A percentile compares a stretch with the other conserved stretches of the same genome.
These are phyloP conservation scores for Tuber aestivum DNA, from an alignment of 495 filamentous ascomycete genomes.

Conservation along the genomic window DNA sequence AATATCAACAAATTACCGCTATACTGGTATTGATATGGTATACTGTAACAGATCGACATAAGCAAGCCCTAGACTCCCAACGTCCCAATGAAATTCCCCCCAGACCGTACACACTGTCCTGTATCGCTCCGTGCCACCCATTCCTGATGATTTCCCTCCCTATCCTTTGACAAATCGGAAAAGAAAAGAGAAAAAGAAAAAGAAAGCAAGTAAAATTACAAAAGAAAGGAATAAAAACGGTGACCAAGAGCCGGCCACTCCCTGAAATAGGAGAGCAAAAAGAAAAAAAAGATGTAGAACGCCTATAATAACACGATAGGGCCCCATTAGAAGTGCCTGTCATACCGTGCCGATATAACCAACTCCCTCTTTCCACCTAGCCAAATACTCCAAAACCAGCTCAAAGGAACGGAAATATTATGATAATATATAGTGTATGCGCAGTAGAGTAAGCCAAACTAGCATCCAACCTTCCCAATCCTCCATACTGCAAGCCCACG, in stretches of 20 bases:
- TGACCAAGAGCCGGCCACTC: neutral
- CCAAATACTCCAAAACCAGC: neutral
- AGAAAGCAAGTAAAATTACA: neutral
- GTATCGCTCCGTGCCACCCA: neutral
- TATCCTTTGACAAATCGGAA: neutral
- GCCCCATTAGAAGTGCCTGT: neutral
- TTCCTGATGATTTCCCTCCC: neutral
- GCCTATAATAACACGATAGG: neutral
- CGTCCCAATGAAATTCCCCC: neutral
- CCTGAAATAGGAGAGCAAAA: neutral
- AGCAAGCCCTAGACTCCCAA: conserved; percentile 1
- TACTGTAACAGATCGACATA: neutral
- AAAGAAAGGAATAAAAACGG: neutral
- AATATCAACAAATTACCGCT: conserved; percentile 8
- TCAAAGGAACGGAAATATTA: neutral
- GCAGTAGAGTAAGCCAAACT: neutral
- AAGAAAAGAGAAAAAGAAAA: neutral
- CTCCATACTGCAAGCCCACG: conserved; percentile 76
- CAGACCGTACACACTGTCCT: neutral
- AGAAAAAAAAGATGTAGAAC: neutral
- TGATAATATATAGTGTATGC: neutral
- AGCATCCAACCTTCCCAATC: conserved; percentile 47
- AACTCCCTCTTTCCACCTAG: neutral
- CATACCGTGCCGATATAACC: neutral
- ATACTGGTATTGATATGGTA: conserved; percentile 2